Evolutionary conservation across 1,139 yeast species (phyloP).

Genomic region (Kluyveromyces sp.): DNA sequence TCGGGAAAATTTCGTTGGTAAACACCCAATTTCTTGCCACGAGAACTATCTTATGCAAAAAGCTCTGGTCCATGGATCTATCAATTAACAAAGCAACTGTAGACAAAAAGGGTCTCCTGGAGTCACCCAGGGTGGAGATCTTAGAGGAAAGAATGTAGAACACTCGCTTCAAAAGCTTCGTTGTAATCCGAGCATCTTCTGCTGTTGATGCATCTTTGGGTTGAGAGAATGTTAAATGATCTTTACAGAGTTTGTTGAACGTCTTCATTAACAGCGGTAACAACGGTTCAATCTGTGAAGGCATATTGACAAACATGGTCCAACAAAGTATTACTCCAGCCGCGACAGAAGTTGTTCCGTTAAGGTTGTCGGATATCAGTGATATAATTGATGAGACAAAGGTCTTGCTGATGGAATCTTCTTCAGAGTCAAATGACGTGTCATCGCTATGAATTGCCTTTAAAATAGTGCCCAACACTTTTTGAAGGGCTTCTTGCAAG

Average conservation of each 20-base stretch:
- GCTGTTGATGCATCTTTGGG: slow-evolving; percentile 35
- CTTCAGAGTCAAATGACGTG: slow-evolving; percentile 36
- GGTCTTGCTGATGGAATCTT: slow-evolving; percentile 51
- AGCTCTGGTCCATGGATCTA: slow-evolving; percentile 69
- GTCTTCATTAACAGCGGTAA: slow-evolving; percentile 77
- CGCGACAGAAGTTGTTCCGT: slow-evolving; percentile 74
- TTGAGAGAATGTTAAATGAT: slow-evolving; percentile 68
- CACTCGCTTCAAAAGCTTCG: slow-evolving; percentile 66
- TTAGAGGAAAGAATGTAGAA: slow-evolving; percentile 73
- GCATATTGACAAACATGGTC: slow-evolving; percentile 70
- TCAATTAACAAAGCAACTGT: slow-evolving; percentile 86
- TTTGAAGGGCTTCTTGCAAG: slow-evolving; percentile 72
- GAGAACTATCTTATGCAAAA: slow-evolving; percentile 67
- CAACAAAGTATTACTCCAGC: slow-evolving; percentile 87
- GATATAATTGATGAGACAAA: slow-evolving; percentile 57
- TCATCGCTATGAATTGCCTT: slow-evolving; percentile 46
- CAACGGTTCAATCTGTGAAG: slow-evolving; percentile 65
- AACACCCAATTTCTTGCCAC: slow-evolving; percentile 89
- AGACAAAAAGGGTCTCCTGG: slow-evolving; percentile 80
- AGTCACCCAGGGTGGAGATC: slow-evolving; percentile 83
- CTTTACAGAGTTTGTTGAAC: slow-evolving; percentile 81
- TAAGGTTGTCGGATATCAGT: slow-evolving; percentile 77
- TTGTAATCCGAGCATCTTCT: slow-evolving; percentile 69
- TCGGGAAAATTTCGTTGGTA: slow-evolving; percentile 82
- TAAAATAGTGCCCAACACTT: slow-evolving; percentile 61